These are phyloP conservation scores for Colletotrichum musicola DNA, from an alignment of 2,329 filamentous ascomycete genomes.

Conservation along the genomic window DNA sequence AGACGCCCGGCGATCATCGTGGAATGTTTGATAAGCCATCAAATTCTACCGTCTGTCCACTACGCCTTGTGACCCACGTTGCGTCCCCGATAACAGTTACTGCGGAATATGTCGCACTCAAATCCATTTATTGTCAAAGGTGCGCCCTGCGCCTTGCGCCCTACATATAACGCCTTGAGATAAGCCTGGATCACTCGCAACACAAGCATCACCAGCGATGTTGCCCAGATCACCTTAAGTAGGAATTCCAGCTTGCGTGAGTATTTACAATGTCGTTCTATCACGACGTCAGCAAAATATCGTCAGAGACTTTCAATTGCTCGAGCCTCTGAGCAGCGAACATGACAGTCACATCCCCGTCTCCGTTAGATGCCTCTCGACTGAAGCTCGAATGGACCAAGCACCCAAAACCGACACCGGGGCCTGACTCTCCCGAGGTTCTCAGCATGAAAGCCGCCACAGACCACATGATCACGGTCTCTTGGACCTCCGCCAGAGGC, in stretches of 20 bases:
- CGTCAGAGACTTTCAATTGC: too few relatives aligned
- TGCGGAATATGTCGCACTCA: not conserved
- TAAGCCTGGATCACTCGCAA: not conserved
- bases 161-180: conserved; percentile 4
- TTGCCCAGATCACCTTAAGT: too few relatives aligned
- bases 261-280: too few relatives aligned
- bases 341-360: not conserved
- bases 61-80: not conserved
- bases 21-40: too few relatives aligned
- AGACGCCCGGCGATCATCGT: too few relatives aligned
- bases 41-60: not conserved
- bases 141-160: conserved; percentile 11
- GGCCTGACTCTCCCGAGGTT: not conserved
- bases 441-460: conserved; percentile 41
- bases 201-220: too few relatives aligned
- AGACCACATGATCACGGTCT: conserved; percentile 76
- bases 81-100: not conserved
- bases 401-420: not conserved
- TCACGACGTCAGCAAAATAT: too few relatives aligned
- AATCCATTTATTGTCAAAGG: not conserved
- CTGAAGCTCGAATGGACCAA: conserved; percentile 2
- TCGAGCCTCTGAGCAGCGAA: not conserved
- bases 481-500: conserved; percentile 70
- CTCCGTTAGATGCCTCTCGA: not conserved
- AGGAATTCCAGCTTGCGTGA: too few relatives aligned